Percentiles rank a stretch among this genome's conserved stretches.
phyloP scores from a whole-genome alignment of 768 basidiomycete species.

The Hypsizygus marmoreus region DNA sequence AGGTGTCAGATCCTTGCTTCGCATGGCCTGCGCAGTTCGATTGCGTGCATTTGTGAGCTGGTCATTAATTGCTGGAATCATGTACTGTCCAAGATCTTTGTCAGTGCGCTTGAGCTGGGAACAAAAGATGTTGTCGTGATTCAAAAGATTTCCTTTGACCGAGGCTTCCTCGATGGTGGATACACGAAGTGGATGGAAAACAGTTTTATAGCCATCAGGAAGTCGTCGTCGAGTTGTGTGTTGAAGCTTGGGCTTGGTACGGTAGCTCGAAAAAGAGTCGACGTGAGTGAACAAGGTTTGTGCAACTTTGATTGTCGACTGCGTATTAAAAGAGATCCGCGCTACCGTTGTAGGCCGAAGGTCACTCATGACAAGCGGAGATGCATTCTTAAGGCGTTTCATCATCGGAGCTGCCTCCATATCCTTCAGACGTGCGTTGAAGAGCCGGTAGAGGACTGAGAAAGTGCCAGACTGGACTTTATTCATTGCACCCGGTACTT shows the following conservation, averaged over 20 bases:
- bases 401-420: background rate
- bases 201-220: conserved; percentile 23
- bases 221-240: conserved; percentile 17
- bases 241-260: conserved; percentile 14
- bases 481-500: conserved; percentile 20
- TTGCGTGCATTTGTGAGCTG: conserved; percentile 30
- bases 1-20: conserved; percentile 18
- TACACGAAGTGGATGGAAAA: conserved; percentile 21
- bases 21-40: conserved; percentile 17
- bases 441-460: background rate
- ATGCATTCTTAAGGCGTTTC: background rate
- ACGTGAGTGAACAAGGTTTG: no score
- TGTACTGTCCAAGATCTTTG: conserved; percentile 11
- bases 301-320: no score
- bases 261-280: background rate
- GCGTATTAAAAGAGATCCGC: no score
- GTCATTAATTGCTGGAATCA: conserved; percentile 28
- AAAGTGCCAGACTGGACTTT: conserved; percentile 40
- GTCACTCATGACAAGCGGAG: conserved; percentile 4
- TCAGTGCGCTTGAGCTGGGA: conserved; percentile 19
- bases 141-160: conserved; percentile 26
- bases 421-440: background rate
- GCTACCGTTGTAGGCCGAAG: conserved; percentile 1
- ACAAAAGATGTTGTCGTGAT: conserved; percentile 27
- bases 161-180: conserved; percentile 34